Base-by-base conservation (phyloP, 1,284 basidiomycete genomes). In the Ceratobasidium sp. region DNA sequence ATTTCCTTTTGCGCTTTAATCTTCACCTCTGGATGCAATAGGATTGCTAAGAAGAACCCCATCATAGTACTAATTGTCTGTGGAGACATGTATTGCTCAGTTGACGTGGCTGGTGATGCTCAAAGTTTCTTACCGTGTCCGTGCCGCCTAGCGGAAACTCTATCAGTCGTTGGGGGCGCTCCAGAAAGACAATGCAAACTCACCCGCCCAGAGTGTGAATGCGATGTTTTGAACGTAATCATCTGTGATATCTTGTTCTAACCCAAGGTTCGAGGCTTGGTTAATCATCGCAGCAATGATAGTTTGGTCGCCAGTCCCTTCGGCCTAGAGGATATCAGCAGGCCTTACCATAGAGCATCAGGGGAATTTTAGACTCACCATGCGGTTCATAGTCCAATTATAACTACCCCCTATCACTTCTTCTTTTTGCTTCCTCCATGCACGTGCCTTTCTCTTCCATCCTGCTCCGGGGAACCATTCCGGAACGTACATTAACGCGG, bases 31-130 rank as follows among this genome's bases (percentile, higher is more conserved):
- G 74, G 63, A 41, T 74, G 19, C 59, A 71, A 75, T 3, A 80
- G 67, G 79, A 84, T 81, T 1, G 81, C 81, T 27, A 81, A 67
- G 63, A 80, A 31, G 24, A 73, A 73, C 24, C 41, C 36, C 33
- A 64, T 48, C n/a, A 73, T 33, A 7, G 59, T 44, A 22, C 45
- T 31, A 27, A 59, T 41, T 4, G 53, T 57, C 67, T 71, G 45
- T 54, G 57, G 19, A 15, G 33, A n/a, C n/a, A n/a, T n/a, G n/a
- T n/a, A n/a, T n/a, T 11, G 57, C 15, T 36, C 5, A 19, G 57
- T 17, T 33, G n/a, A 22, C 31, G 14, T 15, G 4, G 5, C 5
- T 31, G 17, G 36, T 41, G 6, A 41, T 41, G 36, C 11, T 41
- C 2, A 60, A n/a, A 11, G 41, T 4, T 33, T 14, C 63, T 51